Evolutionary conservation across 2,329 filamentous ascomycete species (phyloP).

Genomic region (Microcyclosporella mali): DNA sequence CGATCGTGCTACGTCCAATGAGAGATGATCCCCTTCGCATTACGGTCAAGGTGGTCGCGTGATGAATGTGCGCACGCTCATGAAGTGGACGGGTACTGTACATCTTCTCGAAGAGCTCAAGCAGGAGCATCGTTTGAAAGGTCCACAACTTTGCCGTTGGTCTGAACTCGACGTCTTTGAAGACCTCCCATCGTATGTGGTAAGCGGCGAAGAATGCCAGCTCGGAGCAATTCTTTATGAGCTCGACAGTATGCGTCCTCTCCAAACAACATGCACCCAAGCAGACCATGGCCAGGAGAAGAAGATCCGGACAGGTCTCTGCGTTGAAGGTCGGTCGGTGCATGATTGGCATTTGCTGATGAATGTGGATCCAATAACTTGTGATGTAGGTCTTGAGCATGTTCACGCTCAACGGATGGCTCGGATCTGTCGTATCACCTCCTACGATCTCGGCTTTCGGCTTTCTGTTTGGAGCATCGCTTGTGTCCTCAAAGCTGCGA

Average conservation of each 20-base stretch:
- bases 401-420: constrained; percentile 67
- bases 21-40: constrained; percentile 92
- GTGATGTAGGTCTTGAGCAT: constrained; percentile 96
- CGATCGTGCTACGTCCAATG: constrained; percentile 75
- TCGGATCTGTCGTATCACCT: constrained; percentile 62
- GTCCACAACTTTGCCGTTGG: constrained; percentile 94
- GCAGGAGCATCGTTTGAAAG: constrained; percentile 80
- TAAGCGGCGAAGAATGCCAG: constrained; percentile 85
- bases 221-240: constrained; percentile 70
- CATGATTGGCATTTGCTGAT: constrained; percentile 86
- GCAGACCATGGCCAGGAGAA: constrained; percentile 83
- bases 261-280: constrained; percentile 88
- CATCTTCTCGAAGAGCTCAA: constrained; percentile 97
- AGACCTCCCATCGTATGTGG: constrained; percentile 93
- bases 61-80: constrained; percentile 92
- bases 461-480: constrained; percentile 65
- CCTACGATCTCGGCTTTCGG: constrained; percentile 72
- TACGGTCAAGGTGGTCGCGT: constrained; percentile 87
- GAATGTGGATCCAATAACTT: constrained; percentile 93
- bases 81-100: constrained; percentile 87
- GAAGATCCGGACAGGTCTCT: constrained; percentile 74
- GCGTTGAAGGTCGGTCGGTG: constrained; percentile 91
- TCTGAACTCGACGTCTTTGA: constrained; percentile 82
- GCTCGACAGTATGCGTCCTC: constrained; percentile 66
- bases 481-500: constrained; percentile 69